Base-by-base conservation (phyloP, 2,329 filamentous ascomycete genomes). In the Colletotrichum salicis region DNA sequence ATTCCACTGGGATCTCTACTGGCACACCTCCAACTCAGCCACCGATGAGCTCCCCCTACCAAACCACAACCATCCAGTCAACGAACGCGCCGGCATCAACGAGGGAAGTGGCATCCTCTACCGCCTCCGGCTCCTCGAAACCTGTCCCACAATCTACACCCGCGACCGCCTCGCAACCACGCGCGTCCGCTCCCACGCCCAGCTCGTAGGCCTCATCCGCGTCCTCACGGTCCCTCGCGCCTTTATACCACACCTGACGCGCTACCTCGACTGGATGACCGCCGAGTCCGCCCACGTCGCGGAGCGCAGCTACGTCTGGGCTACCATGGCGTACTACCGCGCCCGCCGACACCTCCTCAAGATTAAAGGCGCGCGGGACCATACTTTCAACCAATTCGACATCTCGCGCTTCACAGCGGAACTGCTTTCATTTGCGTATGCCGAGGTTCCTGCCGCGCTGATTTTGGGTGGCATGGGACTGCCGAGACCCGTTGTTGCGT, bases 1-100 rank as follows among this genome's bases (percentile, higher is more conserved):
- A 55, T 82, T 82, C 58, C 75, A 76, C 73, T 82, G 80, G 81
- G 80, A 79, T n/a, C 67, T 82, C 58, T 82, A 82, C 73, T 80
- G 76, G 72, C 78, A 82, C 63, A 77, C 77, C 4, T 63, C 52
- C 55, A 13, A 31, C 48, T 67, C 65, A 54, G 70, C 73, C 27
- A 71, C 72, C 29, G 71, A 77, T 37, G 77, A 80, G 27, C 52
- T 7, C 13, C 22, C 12, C 31, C 15, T 2, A 1, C 1, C 1
- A 1, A 35, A 19, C 27, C 15, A 3, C 19, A 48, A 48, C 19
- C 3, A 22, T 10, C 4, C 10, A 8, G 41, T 0, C 41, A n/a
- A 2, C 1, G 19, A 7, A n/a, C n/a, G 41, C 41, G 41, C 7
- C 12, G 24, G 27, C 19, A 13, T 7, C 15, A 51, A 56, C 4